These are phyloP conservation scores for Murraya paniculata DNA, from an alignment of 345 rosid species.

Conservation along the genomic window DNA sequence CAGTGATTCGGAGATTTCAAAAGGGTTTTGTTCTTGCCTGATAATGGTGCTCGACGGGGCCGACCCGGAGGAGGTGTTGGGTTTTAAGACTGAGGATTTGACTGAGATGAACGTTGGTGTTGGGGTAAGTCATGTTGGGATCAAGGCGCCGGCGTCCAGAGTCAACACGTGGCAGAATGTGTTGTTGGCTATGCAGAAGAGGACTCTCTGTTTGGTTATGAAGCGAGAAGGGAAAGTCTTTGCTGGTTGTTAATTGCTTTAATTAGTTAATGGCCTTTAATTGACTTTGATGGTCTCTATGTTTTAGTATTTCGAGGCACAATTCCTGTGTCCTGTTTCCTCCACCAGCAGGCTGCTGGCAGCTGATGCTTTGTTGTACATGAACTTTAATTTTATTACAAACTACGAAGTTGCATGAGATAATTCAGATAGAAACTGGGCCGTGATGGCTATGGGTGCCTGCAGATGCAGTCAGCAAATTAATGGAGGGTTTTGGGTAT, in stretches of 20 bases:
- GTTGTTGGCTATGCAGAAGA: slow-evolving; percentile 54
- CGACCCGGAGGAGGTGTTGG: slow-evolving; percentile 67
- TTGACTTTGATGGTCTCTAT: neutral
- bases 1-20: slow-evolving; percentile 88
- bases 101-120: slow-evolving; percentile 71
- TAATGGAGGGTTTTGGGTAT: no score
- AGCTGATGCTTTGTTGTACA: no score
- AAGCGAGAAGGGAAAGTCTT: slow-evolving; percentile 8
- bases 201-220: slow-evolving; percentile 33
- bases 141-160: slow-evolving; percentile 49
- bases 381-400: no score
- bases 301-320: neutral
- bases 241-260: neutral
- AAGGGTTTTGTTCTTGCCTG: slow-evolving; percentile 74
- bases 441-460: no score
- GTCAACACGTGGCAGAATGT: slow-evolving; percentile 88
- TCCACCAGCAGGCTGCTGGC: no score
- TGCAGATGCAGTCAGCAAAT: no score
- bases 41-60: slow-evolving; percentile 80
- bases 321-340: neutral
- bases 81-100: slow-evolving; percentile 65
- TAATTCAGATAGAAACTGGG: no score
- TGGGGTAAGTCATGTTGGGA: slow-evolving; percentile 22
- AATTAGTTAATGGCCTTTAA: neutral
- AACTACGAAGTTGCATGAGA: no score